Evolutionary conservation across 257 asterid species (phyloP), one percentile per base, ranked within the genome.

Genomic region (Solanum pennellii): DNA sequence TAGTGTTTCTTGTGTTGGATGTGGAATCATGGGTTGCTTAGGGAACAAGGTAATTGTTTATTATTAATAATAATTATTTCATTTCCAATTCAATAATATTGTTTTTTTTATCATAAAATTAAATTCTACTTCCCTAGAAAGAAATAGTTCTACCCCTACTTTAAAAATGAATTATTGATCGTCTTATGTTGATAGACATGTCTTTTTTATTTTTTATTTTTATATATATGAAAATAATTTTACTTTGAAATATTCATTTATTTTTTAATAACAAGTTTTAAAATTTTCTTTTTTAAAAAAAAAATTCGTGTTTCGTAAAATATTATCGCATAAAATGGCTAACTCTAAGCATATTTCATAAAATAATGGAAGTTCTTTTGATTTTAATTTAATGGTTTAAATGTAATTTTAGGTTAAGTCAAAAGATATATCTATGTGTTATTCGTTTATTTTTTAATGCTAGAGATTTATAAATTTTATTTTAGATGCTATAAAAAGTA

Each of bases 1-100:
- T 71, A 89, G 90, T 69, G 95, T 93, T 21, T 93, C 95, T 1
- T 93, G 95, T 82, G 94, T 94, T 29, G 97, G 97, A 66, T 94
- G 97, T 89, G 97, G 97, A 4, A 71, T 94, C 86, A 89, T 94
- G 94, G 94, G 97, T 11, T 93, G 95, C 85, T 91, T 94, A 62
- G 95, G 97, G 37, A 94, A 94, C 59, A 94, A 94, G 94, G 97
- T 94, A 88, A 75, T 41, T n/a, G 21, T 0, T 27, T 68, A 13
- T 29, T 20, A 9, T 27, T 49, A 49, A 69, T 18, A 14, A 49
- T 39, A 1, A 66, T n/a, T 39, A 31, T 20, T 20, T 8, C 52
- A 42, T 27, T 20, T 73, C 35, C 41, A 39, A n/a, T 20, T 80
- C n/a, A 44, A 44, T 82, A n/a, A 4, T 42, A 77, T 44, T 8